phyloP scores from a whole-genome alignment of 2,329 filamentous ascomycete species.

The Canariomyces notabilis region DNA sequence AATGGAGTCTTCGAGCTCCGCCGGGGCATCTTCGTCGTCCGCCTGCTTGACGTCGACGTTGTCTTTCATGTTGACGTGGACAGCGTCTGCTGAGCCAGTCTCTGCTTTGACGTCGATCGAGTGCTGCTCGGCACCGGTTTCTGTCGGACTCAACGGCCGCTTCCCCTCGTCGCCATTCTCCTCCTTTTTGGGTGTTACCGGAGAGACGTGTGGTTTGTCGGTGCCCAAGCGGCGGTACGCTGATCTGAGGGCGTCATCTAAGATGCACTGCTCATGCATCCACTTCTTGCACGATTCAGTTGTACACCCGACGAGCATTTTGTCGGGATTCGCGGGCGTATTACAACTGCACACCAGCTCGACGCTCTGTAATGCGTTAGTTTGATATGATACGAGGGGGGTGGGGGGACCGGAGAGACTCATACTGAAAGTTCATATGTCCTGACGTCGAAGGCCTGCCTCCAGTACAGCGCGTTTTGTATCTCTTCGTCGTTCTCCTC shows the following conservation, averaged over 20 bases:
- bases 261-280: constrained; percentile 61
- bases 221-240: constrained; percentile 47
- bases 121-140: constrained; percentile 46
- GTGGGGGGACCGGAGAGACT: neutral
- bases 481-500: constrained; percentile 63
- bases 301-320: constrained; percentile 54
- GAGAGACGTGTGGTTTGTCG: constrained; percentile 44
- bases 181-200: constrained; percentile 34
- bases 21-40: constrained; percentile 25
- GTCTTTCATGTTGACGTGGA: constrained; percentile 32
- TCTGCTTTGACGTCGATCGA: constrained; percentile 50
- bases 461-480: constrained; percentile 56
- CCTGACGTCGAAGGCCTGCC: constrained; percentile 56
- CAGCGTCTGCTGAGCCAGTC: constrained; percentile 33
- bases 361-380: constrained; percentile 38
- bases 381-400: constrained; percentile 19
- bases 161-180: constrained; percentile 38
- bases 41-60: constrained; percentile 34
- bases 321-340: constrained; percentile 58
- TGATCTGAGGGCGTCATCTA: constrained; percentile 47
- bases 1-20: constrained; percentile 21
- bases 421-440: constrained; percentile 56
- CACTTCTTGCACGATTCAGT: constrained; percentile 51
- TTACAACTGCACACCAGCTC: constrained; percentile 54
- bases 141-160: constrained; percentile 48